phyloP scores from a whole-genome alignment of 129 eudicot genomes.

The Flaveria sonorensis region DNA sequence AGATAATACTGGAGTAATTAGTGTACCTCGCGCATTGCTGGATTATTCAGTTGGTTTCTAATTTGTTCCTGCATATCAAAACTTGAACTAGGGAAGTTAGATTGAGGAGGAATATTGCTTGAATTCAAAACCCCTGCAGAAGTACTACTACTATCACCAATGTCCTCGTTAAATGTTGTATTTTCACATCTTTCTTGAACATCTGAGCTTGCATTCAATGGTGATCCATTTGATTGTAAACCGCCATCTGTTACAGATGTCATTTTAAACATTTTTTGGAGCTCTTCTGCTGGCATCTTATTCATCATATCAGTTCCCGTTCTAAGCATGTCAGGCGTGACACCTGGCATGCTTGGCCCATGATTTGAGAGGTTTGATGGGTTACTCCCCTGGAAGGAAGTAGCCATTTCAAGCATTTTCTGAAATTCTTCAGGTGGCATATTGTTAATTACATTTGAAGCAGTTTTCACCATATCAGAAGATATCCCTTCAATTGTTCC shows the following conservation, averaged over 20 bases:
- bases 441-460: conserved; percentile 63
- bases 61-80: conserved; percentile 42
- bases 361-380: not conserved
- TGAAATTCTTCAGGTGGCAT: conserved; percentile 94
- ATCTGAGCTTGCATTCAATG: conserved; percentile 28
- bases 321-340: conserved; percentile 80
- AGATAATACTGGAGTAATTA: not conserved
- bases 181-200: conserved; percentile 33
- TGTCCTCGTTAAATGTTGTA: conserved; percentile 17
- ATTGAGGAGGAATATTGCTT: conserved; percentile 43
- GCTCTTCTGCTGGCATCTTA: conserved; percentile 82
- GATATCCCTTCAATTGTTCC: conserved; percentile 63
- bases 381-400: conserved; percentile 63
- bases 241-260: conserved; percentile 65
- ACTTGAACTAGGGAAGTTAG: conserved; percentile 55
- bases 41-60: conserved; percentile 82
- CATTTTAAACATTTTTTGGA: conserved; percentile 78
- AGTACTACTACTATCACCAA: conserved; percentile 47
- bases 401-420: conserved; percentile 75
- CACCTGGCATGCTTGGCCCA: conserved; percentile 56
- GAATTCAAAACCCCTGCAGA: conserved; percentile 41
- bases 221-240: conserved; percentile 27
- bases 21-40: conserved; percentile 86
- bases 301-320: conserved; percentile 84
- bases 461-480: conserved; percentile 81